Conservation (phyloP, 2,329 filamentous ascomycete genomes). For the Aureobasidium pullulans region DNA sequence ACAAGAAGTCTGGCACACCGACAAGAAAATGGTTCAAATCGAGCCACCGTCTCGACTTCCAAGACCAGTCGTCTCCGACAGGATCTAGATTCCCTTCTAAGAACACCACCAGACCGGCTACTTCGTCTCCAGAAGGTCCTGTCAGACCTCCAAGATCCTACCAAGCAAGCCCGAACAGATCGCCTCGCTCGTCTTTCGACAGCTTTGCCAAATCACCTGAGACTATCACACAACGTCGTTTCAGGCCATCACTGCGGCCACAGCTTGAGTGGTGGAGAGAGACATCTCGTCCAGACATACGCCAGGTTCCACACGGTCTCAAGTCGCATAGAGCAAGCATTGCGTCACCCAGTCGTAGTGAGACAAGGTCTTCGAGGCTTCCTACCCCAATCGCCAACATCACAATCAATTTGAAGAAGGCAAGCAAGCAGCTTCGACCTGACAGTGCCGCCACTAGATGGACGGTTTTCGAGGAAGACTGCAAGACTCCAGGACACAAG, state of each 20-base stretch:
- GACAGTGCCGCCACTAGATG: constrained; percentile 20
- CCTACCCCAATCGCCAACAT: constrained; percentile 14
- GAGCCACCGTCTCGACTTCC: constrained; percentile 27
- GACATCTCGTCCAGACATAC: constrained; percentile 17
- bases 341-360: neutral
- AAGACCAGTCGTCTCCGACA: constrained; percentile 24
- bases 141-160: constrained; percentile 14
- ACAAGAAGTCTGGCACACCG: neutral
- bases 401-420: neutral
- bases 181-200: neutral
- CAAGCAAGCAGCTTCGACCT: constrained; percentile 10
- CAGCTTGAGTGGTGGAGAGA: constrained; percentile 5
- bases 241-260: neutral
- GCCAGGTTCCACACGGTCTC: neutral
- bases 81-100: constrained; percentile 18
- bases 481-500: constrained; percentile 17
- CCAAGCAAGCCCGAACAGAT: neutral
- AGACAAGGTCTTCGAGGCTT: neutral
- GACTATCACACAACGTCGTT: neutral
- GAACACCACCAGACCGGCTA: constrained; percentile 14
- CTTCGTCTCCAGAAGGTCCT: neutral
- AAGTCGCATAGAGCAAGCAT: constrained; percentile 9
- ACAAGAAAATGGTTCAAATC: constrained; percentile 12
- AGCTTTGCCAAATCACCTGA: constrained; percentile 1
- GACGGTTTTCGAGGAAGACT: constrained; percentile 29